These are phyloP conservation scores for Alternaria incomplexa DNA, from an alignment of 2,329 filamentous ascomycete genomes.

Conservation along the genomic window DNA sequence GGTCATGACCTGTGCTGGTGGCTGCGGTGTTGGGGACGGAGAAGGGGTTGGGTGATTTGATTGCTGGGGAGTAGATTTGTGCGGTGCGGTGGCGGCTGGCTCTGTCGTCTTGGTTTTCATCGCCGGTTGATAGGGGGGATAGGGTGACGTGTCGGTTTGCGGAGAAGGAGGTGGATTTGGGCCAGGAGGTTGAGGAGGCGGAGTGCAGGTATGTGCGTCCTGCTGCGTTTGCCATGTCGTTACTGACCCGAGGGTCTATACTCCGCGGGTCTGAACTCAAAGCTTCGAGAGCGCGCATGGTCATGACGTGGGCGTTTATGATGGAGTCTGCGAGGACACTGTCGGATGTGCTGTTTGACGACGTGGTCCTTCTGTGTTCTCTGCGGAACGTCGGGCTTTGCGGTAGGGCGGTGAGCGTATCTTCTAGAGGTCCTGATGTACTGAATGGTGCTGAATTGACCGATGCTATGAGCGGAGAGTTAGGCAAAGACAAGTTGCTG, in stretches of 20 bases:
- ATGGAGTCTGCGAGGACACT: constrained; percentile 36
- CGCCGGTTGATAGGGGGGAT: constrained; percentile 3
- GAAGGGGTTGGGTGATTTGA: background rate
- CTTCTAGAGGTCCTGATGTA: background rate
- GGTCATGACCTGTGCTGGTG: background rate
- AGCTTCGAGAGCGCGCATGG: constrained; percentile 36
- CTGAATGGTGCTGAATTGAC: constrained; percentile 3
- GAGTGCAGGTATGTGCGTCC: constrained; percentile 10
- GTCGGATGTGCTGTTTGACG: constrained; percentile 22
- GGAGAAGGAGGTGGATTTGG: constrained; percentile 23
- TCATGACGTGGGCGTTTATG: constrained; percentile 37
- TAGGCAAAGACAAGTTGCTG: constrained; percentile 15
- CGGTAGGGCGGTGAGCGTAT: background rate
- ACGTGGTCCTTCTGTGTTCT: constrained; percentile 19
- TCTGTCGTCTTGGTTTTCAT: background rate
- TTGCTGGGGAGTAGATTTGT: background rate
- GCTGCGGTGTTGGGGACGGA: background rate
- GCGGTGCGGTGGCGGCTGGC: background rate
- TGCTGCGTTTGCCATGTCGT: background rate
- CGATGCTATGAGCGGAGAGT: constrained; percentile 2
- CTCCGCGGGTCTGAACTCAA: constrained; percentile 20
- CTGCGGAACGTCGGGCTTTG: constrained; percentile 2
- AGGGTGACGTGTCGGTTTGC: constrained; percentile 22
- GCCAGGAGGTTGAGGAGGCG: background rate
- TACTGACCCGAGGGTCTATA: constrained; percentile 5